These are phyloP conservation scores for Crassisporium funariophilum DNA, from an alignment of 768 basidiomycete species.

Conservation along the genomic window DNA sequence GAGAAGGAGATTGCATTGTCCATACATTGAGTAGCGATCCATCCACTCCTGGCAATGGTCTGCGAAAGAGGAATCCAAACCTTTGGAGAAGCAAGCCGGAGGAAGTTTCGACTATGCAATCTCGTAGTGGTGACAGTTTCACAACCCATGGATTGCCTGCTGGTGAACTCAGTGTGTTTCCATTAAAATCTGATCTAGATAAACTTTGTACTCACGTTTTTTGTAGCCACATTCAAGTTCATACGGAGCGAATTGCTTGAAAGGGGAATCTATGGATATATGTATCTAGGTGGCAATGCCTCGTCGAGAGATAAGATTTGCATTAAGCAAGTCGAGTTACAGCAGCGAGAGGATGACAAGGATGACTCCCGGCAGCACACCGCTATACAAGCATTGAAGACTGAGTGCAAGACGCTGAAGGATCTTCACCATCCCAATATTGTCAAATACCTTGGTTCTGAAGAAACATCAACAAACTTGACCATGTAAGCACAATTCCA, in stretches of 20 bases:
- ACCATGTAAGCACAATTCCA: constrained; percentile 76
- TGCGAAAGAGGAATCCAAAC: constrained; percentile 88
- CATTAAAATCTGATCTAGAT: constrained; percentile 3
- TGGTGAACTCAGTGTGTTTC: constrained; percentile 62
- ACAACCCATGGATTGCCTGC: constrained; percentile 61
- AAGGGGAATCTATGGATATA: constrained; percentile 93
- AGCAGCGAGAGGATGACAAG: constrained; percentile 88
- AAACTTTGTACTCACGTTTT: constrained; percentile 20
- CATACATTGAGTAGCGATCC: constrained; percentile 61
- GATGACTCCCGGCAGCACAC: constrained; percentile 81
- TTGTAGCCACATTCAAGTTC: constrained; percentile 92
- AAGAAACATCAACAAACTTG: constrained; percentile 82
- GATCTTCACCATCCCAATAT: constrained; percentile 97
- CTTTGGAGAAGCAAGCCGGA: constrained; percentile 94
- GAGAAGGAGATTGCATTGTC: constrained; percentile 78
- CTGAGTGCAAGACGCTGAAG: constrained; percentile 95
- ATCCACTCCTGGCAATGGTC: constrained; percentile 45
- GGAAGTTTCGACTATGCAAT: constrained; percentile 83
- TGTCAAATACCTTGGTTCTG: constrained; percentile 95
- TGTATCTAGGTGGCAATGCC: constrained; percentile 94
- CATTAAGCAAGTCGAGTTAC: constrained; percentile 98
- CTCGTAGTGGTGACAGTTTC: constrained; percentile 44
- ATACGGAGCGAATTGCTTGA: constrained; percentile 97
- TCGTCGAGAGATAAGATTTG: constrained; percentile 99
- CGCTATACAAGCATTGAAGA: constrained; percentile 89